Conservation (phyloP, 2,329 filamentous ascomycete species). For the Celoporthe dispersa region DNA sequence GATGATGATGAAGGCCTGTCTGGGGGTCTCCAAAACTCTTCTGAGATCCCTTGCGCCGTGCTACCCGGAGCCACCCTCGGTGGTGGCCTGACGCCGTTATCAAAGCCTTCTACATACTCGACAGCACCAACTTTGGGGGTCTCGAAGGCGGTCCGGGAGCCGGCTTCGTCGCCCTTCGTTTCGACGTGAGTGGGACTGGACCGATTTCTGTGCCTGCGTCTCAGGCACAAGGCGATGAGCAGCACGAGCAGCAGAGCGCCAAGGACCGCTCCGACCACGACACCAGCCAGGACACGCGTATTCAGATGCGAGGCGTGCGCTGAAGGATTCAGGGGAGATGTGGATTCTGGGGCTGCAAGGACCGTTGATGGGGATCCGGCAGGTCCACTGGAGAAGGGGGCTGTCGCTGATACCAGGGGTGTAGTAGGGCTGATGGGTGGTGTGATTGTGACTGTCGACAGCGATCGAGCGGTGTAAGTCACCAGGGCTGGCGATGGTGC, state of each 20-base stretch:
- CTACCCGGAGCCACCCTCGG: neutral
- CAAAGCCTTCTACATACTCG: neutral
- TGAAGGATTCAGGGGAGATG: neutral
- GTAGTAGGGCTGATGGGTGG: neutral
- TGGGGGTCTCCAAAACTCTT: neutral
- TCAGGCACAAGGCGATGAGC: neutral
- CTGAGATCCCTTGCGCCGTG: neutral
- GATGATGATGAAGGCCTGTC: neutral
- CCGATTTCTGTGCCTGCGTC: neutral
- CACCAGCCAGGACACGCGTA: neutral
- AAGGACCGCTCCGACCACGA: neutral
- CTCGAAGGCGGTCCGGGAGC: neutral
- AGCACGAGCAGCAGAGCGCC: neutral
- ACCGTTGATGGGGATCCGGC: neutral
- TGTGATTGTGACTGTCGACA: neutral
- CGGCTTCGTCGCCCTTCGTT: neutral
- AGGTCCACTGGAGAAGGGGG: neutral
- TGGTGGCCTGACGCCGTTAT: neutral
- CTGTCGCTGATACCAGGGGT: neutral
- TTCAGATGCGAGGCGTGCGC: neutral
- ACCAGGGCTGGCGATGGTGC: neutral
- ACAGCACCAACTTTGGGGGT: neutral
- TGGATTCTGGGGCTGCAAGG: neutral
- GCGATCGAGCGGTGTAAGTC: neutral
- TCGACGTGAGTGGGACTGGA: neutral